Conservation (phyloP, 495 filamentous ascomycete species). For the Gamarada debralockiae region DNA sequence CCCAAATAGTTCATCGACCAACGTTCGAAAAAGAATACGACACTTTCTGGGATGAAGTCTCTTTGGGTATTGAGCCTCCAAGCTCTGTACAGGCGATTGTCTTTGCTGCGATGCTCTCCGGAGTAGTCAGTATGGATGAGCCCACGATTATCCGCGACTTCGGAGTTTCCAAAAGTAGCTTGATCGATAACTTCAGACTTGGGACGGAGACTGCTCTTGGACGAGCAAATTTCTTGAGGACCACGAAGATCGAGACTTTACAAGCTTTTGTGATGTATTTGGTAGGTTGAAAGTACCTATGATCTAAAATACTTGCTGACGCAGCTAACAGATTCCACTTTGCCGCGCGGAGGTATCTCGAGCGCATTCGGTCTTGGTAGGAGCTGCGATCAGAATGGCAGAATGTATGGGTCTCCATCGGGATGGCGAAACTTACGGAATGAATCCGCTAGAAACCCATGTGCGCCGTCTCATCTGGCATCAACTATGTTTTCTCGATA, state of each 20-base stretch:
- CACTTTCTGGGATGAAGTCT: constrained; percentile 58
- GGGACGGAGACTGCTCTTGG: constrained; percentile 60
- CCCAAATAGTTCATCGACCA: constrained; percentile 58
- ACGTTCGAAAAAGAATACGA: constrained; percentile 60
- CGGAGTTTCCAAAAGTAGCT: constrained; percentile 42
- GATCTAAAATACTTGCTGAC: neutral
- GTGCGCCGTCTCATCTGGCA: constrained; percentile 76
- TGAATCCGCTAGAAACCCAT: constrained; percentile 64
- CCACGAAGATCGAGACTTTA: constrained; percentile 65
- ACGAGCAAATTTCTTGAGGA: constrained; percentile 64
- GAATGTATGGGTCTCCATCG: constrained; percentile 76
- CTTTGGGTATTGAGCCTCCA: constrained; percentile 49
- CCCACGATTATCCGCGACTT: constrained; percentile 41
- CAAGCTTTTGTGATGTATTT: constrained; percentile 74
- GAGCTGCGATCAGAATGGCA: constrained; percentile 65
- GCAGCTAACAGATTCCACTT: constrained; percentile 52
- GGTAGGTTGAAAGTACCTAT: constrained; percentile 33
- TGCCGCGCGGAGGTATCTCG: constrained; percentile 67
- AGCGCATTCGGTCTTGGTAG: constrained; percentile 65
- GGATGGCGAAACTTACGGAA: constrained; percentile 60
- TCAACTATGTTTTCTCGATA: constrained; percentile 69
- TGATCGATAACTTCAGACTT: constrained; percentile 57
- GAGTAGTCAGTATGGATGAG: constrained; percentile 58
- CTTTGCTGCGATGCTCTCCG: constrained; percentile 64
- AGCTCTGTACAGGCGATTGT: constrained; percentile 63